Base-by-base conservation (phyloP, 306 rosid species). In the Malus domestica region DNA sequence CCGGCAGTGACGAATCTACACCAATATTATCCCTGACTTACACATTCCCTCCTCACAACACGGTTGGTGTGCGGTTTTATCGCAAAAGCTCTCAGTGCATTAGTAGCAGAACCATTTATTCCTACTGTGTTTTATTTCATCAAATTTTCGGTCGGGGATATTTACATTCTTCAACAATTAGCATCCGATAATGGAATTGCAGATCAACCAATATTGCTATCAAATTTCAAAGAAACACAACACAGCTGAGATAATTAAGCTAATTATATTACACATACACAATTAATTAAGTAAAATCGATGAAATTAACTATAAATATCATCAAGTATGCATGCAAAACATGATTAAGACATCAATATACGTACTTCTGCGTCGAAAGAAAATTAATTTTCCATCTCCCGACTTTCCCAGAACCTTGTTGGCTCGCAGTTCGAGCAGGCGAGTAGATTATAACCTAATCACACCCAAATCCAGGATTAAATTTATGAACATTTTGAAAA, bases 311-410 rank as follows among this genome's bases (percentile, higher is more conserved):
- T 18, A 66, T 44, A 54, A 3, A 54, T 16, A 44, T 25, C 3
- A 13, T 20, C 20, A 42, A 74, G 11, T 25, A 19, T 45, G 18
- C 78, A 67, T 74, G 78, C 70, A 74, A 16, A 72, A 73, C 18
- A 18, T 60, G 69, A 23, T 52, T 45, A 74, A 45, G 27, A 44
- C n/a, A 25, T 42, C 3, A 44, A 25, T 14, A 62, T 29, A 74
- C 87, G 64, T 69, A 84, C 86, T 83, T 79, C 46, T 79, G 83
- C 8, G 80, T 79, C 20, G 83, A 83, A 46, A 79, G 33, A 68
- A 83, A 83, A 83, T 83, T 59, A 79, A 80, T 72, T 68, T 68
- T 80, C 87, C 76, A 83, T 62, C 64, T 80, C 76, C 82, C 79
- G 63, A 73, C 60, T 62, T 83, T 80, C 14, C 81, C 77, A 61